A percentile compares a stretch with the other conserved stretches of the same genome.
These are phyloP conservation scores for Hyparrhenia diplandra DNA, from an alignment of 176 grass and related monocot species.

Conservation along the genomic window DNA sequence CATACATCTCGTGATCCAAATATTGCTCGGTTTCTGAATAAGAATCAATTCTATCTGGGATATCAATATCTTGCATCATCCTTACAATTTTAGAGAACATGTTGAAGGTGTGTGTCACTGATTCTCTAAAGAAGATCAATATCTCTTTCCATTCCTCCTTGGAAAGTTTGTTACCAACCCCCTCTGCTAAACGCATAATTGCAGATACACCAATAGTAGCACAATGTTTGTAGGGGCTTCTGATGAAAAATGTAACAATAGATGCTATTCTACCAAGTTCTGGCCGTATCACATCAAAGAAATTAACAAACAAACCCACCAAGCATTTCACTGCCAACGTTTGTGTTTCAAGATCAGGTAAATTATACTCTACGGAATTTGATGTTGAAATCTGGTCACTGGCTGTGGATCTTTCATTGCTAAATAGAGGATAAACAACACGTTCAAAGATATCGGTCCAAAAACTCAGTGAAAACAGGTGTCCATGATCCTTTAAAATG, in stretches of 20 bases:
- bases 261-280: slow-evolving; percentile 58
- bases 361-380: slow-evolving; percentile 43
- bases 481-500: slow-evolving; percentile 92
- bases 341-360: slow-evolving; percentile 62
- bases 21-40: slow-evolving; percentile 77
- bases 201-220: slow-evolving; percentile 72
- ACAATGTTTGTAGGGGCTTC: slow-evolving; percentile 84
- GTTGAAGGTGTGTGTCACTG: slow-evolving; percentile 42
- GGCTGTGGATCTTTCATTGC: slow-evolving; percentile 28
- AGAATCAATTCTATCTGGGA: slow-evolving; percentile 72
- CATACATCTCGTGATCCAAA: slow-evolving; percentile 73
- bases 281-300: slow-evolving; percentile 66
- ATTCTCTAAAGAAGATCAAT: slow-evolving; percentile 65
- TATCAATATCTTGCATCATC: slow-evolving; percentile 94
- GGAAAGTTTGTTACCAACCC: slow-evolving; percentile 65
- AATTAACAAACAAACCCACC: slow-evolving; percentile 65
- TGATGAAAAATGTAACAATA: slow-evolving; percentile 62
- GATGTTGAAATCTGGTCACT: slow-evolving; percentile 36
- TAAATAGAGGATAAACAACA: slow-evolving; percentile 83
- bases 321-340: slow-evolving; percentile 73
- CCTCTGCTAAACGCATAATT: slow-evolving; percentile 58
- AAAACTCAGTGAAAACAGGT: slow-evolving; percentile 65
- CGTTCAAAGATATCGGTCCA: slow-evolving; percentile 75
- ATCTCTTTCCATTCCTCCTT: slow-evolving; percentile 76
- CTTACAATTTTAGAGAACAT: slow-evolving; percentile 60